Evolutionary conservation across 2,329 filamentous ascomycete species (phyloP), one percentile per base, ranked within the genome.

Genomic region (Aspergillus sp.): DNA sequence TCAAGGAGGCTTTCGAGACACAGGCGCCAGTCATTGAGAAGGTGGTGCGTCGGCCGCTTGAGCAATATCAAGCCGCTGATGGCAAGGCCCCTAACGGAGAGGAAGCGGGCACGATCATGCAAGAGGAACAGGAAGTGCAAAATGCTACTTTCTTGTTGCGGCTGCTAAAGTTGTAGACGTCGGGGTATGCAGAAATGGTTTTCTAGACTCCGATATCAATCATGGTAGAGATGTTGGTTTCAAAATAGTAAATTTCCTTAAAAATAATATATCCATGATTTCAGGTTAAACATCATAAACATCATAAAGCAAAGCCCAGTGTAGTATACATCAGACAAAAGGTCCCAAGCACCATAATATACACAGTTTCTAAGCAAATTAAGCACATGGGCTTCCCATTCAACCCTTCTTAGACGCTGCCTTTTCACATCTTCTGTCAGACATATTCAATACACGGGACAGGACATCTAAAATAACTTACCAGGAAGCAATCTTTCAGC

Each of bases 51-150:
- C 83, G 91, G 68, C 89, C 90, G 19, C 78, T 96, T 52, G 90
- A 93, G 68, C 86, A 88, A 73, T 85, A 87, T 67, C 77, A 82
- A 51, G 78, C 84, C 39, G 73, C 86, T 60, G 84, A 86, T 55
- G 86, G 84, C 39, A 77, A 86, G 73, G 79, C 81, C 31, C 77
- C 81, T 1, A 79, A 81, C 68, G 75, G 75, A 19, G 70, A 74
- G n/a, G 78, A 84, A 59, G 82, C 84, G 58, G 81, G 78, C 40
- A 76, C 93, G 55, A 92, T 96, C 70, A 80, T 84, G 43, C 86
- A 96, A 74, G 91, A 96, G 76, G 88, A 93, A 70, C 90, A 95
- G 70, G 90, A 95, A 74, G 84, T 96, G 59, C 89, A 93, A 69
- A 90, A 90, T 71, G 90, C 91, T 6, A 92, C 86, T 1, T 90